Percentiles rank a stretch among this genome's conserved stretches.
Evolutionary conservation across 495 filamentous ascomycete species (phyloP).

Genomic region (Aspergillus indologenus): DNA sequence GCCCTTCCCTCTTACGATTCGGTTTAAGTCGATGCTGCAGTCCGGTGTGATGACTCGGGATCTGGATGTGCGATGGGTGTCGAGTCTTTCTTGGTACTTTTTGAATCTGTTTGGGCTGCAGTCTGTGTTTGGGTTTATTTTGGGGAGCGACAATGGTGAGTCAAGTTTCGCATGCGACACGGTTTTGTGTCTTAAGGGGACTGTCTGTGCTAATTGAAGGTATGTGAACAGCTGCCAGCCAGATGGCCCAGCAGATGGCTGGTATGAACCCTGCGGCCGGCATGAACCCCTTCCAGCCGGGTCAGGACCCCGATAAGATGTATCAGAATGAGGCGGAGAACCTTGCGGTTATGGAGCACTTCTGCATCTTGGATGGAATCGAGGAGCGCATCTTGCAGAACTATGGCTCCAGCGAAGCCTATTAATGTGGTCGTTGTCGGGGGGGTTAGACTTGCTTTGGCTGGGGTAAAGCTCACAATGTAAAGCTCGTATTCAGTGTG

Average conservation of each 20-base stretch:
- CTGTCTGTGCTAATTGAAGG: too few relatives aligned
- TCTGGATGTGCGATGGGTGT: constrained; percentile 97
- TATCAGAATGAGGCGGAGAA: constrained; percentile 92
- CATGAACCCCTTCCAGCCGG: constrained; percentile 79
- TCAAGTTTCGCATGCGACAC: background rate
- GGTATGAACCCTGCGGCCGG: constrained; percentile 69
- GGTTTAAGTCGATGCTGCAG: constrained; percentile 99
- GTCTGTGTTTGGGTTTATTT: constrained; percentile 94
- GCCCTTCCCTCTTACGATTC: constrained; percentile 95
- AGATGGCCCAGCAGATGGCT: constrained; percentile 92
- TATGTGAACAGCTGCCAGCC: constrained; percentile 68
- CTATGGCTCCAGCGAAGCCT: constrained; percentile 18
- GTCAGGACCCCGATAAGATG: constrained; percentile 93
- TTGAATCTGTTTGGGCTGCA: constrained; percentile 94
- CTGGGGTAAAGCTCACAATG: background rate
- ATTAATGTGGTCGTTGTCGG: background rate
- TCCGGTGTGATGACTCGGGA: constrained; percentile 93
- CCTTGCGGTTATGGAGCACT: constrained; percentile 88
- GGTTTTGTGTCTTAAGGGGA: too few relatives aligned
- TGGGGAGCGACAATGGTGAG: constrained; percentile 92
- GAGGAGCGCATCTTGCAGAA: constrained; percentile 73
- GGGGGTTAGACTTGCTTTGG: background rate
- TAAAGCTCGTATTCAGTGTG: background rate
- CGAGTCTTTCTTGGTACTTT: constrained; percentile 97
- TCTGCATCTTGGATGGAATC: constrained; percentile 81